A percentile compares a stretch with the other conserved stretches of the same genome.
Conservation (phyloP, 192 early-diverging fungal species). For the Backusella sp. region DNA sequence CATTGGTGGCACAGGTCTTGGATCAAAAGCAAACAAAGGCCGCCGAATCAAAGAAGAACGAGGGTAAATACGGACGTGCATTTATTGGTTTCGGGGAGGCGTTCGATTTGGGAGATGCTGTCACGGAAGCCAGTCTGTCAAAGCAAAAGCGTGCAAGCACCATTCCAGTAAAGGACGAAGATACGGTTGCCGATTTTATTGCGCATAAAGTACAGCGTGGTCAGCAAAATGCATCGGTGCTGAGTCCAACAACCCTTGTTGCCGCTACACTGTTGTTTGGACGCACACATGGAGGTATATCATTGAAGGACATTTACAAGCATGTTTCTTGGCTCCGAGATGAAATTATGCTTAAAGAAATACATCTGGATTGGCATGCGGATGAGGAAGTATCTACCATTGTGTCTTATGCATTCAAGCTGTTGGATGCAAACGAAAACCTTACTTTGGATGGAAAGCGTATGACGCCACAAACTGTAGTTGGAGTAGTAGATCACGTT, state of each 20-base stretch:
- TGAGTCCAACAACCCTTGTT: conserved; percentile 32
- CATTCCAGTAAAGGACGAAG: conserved; percentile 1
- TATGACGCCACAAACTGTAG: conserved; percentile 19
- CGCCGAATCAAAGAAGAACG: background rate
- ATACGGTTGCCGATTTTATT: conserved; percentile 20
- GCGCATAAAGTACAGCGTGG: conserved; percentile 22
- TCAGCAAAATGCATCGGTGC: conserved; percentile 22
- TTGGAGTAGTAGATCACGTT: conserved; percentile 36
- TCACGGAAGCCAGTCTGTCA: conserved; percentile 8
- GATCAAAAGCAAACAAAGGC: conserved; percentile 29
- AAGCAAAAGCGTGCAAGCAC: background rate
- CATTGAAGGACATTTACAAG: conserved; percentile 21
- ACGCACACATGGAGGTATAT: conserved; percentile 19
- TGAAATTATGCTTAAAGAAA: conserved; percentile 15
- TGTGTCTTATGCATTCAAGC: conserved; percentile 29
- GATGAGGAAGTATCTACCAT: conserved; percentile 34
- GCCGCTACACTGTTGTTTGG: conserved; percentile 31
- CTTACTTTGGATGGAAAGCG: conserved; percentile 34
- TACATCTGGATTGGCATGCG: conserved; percentile 36
- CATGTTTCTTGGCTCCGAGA: conserved; percentile 26
- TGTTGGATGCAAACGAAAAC: conserved; percentile 33
- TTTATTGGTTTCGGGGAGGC: conserved; percentile 31
- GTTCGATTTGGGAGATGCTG: conserved; percentile 8
- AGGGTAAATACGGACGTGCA: conserved; percentile 16
- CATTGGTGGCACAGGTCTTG: conserved; percentile 35